Evolutionary conservation across 768 basidiomycete genomes (phyloP).

Genomic region (Ephemerocybe angulata): DNA sequence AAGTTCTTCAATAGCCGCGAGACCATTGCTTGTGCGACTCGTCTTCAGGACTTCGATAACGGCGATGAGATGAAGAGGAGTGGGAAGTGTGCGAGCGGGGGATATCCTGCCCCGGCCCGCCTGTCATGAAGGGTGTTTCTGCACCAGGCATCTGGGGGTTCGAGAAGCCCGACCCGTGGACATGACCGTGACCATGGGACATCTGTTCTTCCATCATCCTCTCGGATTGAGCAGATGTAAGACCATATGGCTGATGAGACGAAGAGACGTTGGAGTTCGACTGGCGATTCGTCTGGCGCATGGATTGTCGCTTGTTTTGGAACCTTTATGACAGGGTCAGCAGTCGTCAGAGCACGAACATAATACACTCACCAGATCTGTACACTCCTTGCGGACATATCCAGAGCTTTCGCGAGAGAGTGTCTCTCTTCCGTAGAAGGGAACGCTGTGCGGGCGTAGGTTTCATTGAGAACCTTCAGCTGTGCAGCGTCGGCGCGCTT

Average conservation of each 20-base stretch:
- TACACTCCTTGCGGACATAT: slow-evolving; percentile 82
- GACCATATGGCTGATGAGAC: slow-evolving; percentile 48
- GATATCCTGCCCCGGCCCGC: slow-evolving; percentile 15
- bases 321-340: slow-evolving; percentile 51
- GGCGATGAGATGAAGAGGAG: slow-evolving; percentile 41
- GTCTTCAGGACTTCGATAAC: slow-evolving; percentile 38
- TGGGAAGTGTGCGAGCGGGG: slow-evolving; percentile 26
- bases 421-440: slow-evolving; percentile 86
- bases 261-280: slow-evolving; percentile 41
- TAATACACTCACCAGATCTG: slow-evolving; percentile 68
- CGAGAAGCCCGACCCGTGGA: slow-evolving; percentile 16
- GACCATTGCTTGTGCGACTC: slow-evolving; percentile 48
- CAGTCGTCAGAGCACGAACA: slow-evolving; percentile 15
- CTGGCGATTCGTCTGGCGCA: slow-evolving; percentile 74
- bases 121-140: slow-evolving; percentile 10
- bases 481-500: slow-evolving; percentile 81
- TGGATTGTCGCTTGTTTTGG: slow-evolving; percentile 82
- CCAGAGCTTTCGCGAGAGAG: slow-evolving; percentile 68
- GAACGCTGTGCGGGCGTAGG: slow-evolving; percentile 77
- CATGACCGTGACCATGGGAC: slow-evolving; percentile 26
- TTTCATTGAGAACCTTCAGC: slow-evolving; percentile 76
- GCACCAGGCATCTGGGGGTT: slow-evolving; percentile 1
- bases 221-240: slow-evolving; percentile 33
- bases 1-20: slow-evolving; percentile 43
- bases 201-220: slow-evolving; percentile 36